Conservation (phyloP, 2,329 filamentous ascomycete species). For the Trichoderma harzianum region DNA sequence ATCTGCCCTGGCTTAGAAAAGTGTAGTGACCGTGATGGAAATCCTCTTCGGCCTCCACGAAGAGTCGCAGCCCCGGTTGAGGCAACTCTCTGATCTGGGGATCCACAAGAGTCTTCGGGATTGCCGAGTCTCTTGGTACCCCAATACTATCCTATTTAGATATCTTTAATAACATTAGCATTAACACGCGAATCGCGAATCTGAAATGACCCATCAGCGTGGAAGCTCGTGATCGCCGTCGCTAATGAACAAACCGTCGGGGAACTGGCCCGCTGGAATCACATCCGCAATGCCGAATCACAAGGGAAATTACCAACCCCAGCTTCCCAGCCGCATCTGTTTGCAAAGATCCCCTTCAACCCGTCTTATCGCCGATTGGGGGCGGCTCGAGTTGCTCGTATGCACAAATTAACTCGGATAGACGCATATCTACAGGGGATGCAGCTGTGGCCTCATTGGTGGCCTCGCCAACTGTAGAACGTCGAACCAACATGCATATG, state of each 20-base stretch:
- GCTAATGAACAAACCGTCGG: not conserved
- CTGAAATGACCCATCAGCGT: not conserved
- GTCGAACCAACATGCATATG: not conserved
- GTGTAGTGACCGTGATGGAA: constrained; percentile 27
- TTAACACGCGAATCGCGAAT: not conserved
- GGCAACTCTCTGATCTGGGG: not conserved
- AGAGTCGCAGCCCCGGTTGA: constrained; percentile 24
- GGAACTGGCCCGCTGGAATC: not conserved
- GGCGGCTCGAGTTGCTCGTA: not conserved
- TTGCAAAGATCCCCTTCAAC: not conserved
- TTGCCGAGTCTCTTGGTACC: not conserved
- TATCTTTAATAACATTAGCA: not conserved
- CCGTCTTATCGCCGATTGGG: not conserved
- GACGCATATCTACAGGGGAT: not conserved
- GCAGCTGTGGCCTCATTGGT: not conserved
- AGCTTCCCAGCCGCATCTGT: not conserved
- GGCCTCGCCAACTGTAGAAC: not conserved
- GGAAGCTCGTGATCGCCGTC: not conserved
- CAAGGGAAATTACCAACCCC: not conserved
- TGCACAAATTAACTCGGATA: not conserved
- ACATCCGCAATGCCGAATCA: not conserved
- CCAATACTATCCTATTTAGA: not conserved
- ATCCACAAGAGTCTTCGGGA: not conserved
- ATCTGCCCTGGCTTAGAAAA: constrained; percentile 31
- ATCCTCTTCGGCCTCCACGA: constrained; percentile 23